These are phyloP conservation scores for Metarhizium humberi DNA, from an alignment of 2,329 filamentous ascomycete species.

Conservation along the genomic window DNA sequence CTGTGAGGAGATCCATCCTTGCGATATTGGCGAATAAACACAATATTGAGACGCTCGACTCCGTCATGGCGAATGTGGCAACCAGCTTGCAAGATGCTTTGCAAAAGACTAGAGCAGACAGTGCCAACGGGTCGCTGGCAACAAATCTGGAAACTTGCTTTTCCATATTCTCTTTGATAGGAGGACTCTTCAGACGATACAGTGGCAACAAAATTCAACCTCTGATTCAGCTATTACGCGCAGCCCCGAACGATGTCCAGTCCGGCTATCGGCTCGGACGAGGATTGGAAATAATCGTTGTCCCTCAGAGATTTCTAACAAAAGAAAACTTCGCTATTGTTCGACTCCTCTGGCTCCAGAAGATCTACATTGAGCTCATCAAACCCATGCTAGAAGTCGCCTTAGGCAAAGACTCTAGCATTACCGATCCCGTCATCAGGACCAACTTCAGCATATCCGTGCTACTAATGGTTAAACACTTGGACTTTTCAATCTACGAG, in stretches of 20 bases:
- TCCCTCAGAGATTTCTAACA: conserved; percentile 27
- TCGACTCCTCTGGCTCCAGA: conserved; percentile 39
- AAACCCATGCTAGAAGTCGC: conserved; percentile 36
- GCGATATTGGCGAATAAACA: conserved; percentile 36
- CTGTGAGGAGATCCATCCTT: conserved; percentile 26
- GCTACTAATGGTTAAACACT: conserved; percentile 39
- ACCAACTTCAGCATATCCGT: conserved; percentile 37
- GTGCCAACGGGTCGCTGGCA: not conserved
- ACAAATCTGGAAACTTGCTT: conserved; percentile 7
- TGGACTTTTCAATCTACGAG: conserved; percentile 41
- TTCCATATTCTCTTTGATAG: conserved; percentile 25
- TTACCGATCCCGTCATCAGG: conserved; percentile 18
- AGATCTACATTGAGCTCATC: conserved; percentile 36
- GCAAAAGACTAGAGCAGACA: not conserved
- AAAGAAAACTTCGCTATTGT: conserved; percentile 33
- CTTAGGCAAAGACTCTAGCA: conserved; percentile 18
- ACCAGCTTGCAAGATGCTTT: conserved; percentile 14
- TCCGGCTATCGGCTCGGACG: conserved; percentile 31
- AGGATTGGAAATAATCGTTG: conserved; percentile 32
- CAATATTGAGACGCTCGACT: conserved; percentile 23
- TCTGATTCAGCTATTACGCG: conserved; percentile 25
- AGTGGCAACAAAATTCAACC: conserved; percentile 23
- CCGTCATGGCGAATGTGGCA: conserved; percentile 18
- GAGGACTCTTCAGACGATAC: conserved; percentile 29
- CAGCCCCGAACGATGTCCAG: conserved; percentile 21